Percentiles rank a stretch among this genome's conserved stretches.
phyloP scores from a whole-genome alignment of 2,329 filamentous ascomycete species.

The Talaromyces islandicus region DNA sequence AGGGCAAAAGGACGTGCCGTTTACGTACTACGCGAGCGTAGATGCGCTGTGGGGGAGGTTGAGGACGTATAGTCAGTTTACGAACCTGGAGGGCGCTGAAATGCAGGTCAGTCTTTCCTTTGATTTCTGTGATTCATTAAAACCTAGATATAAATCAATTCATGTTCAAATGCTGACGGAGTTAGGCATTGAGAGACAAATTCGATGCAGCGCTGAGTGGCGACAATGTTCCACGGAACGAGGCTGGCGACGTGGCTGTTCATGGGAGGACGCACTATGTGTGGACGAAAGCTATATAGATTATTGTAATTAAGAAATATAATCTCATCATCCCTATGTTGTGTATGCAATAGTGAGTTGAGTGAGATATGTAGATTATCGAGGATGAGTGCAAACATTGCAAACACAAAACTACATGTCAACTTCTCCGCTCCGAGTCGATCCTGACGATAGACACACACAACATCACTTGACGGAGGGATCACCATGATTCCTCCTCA shows the following conservation, averaged over 20 bases:
- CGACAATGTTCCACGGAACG: conserved; percentile 38
- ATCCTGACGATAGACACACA: background rate
- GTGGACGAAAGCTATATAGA: conserved; percentile 45
- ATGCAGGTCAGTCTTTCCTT: conserved; percentile 32
- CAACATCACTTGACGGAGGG: background rate
- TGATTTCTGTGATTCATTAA: background rate
- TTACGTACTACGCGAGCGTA: conserved; percentile 53
- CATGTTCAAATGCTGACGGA: background rate
- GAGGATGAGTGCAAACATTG: conserved; percentile 15
- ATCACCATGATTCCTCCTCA: conserved; percentile 29
- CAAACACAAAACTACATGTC: conserved; percentile 9
- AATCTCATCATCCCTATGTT: background rate
- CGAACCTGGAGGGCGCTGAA: conserved; percentile 49
- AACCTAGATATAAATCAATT: background rate
- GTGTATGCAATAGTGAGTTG: background rate
- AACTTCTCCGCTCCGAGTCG: background rate
- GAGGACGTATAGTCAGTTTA: conserved; percentile 63
- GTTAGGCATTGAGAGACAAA: conserved; percentile 39
- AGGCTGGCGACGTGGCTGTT: conserved; percentile 56
- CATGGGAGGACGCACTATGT: conserved; percentile 59
- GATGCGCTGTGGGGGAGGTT: conserved; percentile 60
- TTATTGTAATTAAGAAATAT: conserved; percentile 14
- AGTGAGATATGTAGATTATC: background rate
- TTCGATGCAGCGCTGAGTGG: conserved; percentile 50
- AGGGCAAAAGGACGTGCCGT: conserved; percentile 50